Conservation (phyloP, 805 yeast genomes). For the Wickerhamomyces chambardii region DNA sequence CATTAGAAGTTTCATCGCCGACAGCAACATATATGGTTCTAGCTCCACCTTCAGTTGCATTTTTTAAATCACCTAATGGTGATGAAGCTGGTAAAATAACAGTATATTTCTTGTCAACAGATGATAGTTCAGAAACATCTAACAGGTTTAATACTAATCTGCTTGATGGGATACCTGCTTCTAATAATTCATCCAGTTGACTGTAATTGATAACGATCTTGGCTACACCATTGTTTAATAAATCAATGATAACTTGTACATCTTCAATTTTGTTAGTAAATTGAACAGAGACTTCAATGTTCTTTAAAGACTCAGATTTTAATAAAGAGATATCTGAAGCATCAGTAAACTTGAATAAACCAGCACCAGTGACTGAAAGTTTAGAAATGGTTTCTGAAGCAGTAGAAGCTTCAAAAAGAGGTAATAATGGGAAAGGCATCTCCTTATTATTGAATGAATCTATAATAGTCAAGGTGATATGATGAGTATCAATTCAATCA, state of each 20-base stretch:
- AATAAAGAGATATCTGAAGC: conserved; percentile 11
- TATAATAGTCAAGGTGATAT: too few species aligned
- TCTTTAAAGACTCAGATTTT: conserved; percentile 6
- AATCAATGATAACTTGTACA: conserved; percentile 35
- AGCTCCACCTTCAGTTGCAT: conserved; percentile 10
- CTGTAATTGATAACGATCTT: conserved; percentile 29
- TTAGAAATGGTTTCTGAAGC: conserved; percentile 3
- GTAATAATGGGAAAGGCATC: conserved; percentile 30
- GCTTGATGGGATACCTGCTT: conserved; percentile 39
- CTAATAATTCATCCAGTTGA: conserved; percentile 23
- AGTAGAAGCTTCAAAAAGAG: conserved; percentile 16
- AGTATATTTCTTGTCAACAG: conserved; percentile 6
- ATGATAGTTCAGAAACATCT: conserved; percentile 1
- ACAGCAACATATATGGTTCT: conserved; percentile 8
- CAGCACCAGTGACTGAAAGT: conserved; percentile 18
- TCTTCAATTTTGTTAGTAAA: conserved; percentile 15
- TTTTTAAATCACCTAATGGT: conserved; percentile 11
- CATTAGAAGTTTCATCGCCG: conserved; percentile 4
- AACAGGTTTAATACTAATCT: conserved; percentile 11
- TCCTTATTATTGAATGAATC: too few species aligned
- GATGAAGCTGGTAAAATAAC: conserved; percentile 11
- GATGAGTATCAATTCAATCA: too few species aligned
- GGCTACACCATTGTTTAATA: conserved; percentile 55
- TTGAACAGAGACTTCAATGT: conserved; percentile 17
- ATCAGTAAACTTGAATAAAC: conserved; percentile 14